Base-by-base conservation (phyloP, 345 rosid genomes). In the Hibiscus trionum region DNA sequence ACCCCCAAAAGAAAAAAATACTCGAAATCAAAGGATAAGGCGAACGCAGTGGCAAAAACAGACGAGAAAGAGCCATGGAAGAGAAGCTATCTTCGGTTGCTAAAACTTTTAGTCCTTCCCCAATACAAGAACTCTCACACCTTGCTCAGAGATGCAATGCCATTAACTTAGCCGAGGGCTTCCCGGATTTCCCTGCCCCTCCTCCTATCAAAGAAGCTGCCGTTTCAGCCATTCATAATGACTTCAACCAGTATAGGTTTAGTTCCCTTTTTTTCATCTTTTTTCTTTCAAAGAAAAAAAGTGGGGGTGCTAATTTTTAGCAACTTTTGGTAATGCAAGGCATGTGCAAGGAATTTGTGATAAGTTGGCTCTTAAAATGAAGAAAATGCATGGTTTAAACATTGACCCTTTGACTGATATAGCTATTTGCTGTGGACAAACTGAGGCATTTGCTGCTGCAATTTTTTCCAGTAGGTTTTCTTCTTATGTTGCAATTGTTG, bases 401-500 rank as follows among this genome's bases (percentile, higher is more conserved):
- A 68, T 86, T 31, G 83, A 86, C 47, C 93, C 93, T 10, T 62
- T 52, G 8, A 84, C 82, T 14, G 88, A 88, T 75, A 78, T 86
- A 27, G 86, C 85, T 57, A 79, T 88, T 76, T 84, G 87, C 69
- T 88, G 90, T 60, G 92, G 92, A 66, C 88, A 86, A 79, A 79
- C 88, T 10, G 93, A 86, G 85, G 93, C 93, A 11, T 86, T 88
- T 66, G 93, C 93, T 0, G 85, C 93, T 3, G 79, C 88, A 2
- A 52, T 79, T 6, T 86, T 88, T 59, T 77, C 91, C 4, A 42
- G 91, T 87, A 71, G 29, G 79, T 72, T 60, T 50, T 69, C 39
- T 56, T 56, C 56, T 50, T 50, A 50, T 14, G 17, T 55, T 27
- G 62, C 62, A 26, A 12, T 26, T 26, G n/a, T 10, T 58, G 42